A percentile compares a stretch with the other conserved stretches of the same genome.
phyloP scores from a whole-genome alignment of 495 filamentous ascomycete genomes.

The Neurospora sublineolata region DNA sequence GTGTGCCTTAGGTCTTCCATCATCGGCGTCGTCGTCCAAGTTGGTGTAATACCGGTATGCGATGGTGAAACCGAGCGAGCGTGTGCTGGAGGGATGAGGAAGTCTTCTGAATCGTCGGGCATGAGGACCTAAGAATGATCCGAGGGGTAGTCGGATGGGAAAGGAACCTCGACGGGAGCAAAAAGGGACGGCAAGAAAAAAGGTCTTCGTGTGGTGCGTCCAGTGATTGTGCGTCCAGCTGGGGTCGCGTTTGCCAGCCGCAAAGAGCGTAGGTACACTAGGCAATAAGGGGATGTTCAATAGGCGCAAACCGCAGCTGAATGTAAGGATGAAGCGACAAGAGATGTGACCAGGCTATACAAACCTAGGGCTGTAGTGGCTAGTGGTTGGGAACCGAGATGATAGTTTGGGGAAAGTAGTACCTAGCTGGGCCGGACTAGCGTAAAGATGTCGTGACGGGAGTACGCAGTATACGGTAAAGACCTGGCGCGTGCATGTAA shows the following conservation, averaged over 20 bases:
- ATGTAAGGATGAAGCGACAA: neutral
- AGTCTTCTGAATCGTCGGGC: conserved; percentile 21
- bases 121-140: conserved; percentile 10
- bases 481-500: neutral
- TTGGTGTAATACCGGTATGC: conserved; percentile 2
- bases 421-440: neutral
- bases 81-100: conserved; percentile 14
- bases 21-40: conserved; percentile 1
- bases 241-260: neutral
- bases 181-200: neutral
- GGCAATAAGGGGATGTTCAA: neutral
- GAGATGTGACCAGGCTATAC: neutral
- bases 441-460: neutral
- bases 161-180: neutral
- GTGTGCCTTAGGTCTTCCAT: conserved; percentile 14
- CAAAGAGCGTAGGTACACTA: neutral
- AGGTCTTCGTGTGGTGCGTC: neutral
- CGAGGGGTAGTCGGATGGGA: neutral
- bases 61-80: conserved; percentile 12
- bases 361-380: neutral
- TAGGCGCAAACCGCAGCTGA: neutral
- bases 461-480: neutral
- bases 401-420: neutral
- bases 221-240: neutral
- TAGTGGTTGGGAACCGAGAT: neutral